phyloP scores from a whole-genome alignment of 192 early-diverging fungal species.

The Backusella morwellensis region DNA sequence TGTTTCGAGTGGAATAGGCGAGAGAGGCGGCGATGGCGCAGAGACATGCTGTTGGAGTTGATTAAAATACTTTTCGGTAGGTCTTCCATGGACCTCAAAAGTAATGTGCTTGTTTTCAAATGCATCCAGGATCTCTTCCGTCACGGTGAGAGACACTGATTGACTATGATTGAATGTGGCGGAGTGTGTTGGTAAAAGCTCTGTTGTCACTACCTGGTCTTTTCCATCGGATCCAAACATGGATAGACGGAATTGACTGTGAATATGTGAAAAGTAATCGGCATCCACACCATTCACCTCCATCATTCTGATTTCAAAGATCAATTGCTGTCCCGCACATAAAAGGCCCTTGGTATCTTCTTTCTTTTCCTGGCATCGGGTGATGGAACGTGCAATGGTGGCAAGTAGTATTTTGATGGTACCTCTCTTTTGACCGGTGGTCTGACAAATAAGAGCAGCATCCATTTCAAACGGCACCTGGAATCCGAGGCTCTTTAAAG shows the following conservation, averaged over 20 bases:
- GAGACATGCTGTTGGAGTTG: background rate
- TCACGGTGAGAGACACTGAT: conserved; percentile 43
- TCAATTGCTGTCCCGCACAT: conserved; percentile 44
- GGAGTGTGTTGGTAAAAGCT: conserved; percentile 37
- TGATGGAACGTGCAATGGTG: conserved; percentile 29
- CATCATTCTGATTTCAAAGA: conserved; percentile 65
- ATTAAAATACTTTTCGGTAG: conserved; percentile 31
- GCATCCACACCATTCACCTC: conserved; percentile 56
- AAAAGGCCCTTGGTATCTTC: conserved; percentile 21
- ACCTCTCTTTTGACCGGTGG: conserved; percentile 40
- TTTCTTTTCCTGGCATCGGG: background rate
- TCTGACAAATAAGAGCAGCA: conserved; percentile 39
- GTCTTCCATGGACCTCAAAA: conserved; percentile 52
- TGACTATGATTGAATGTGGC: conserved; percentile 55
- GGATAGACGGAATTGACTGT: conserved; percentile 65
- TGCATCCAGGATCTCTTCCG: conserved; percentile 16
- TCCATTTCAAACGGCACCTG: conserved; percentile 45
- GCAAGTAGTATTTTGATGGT: conserved; percentile 41
- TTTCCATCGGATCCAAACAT: conserved; percentile 53
- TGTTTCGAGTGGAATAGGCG: background rate
- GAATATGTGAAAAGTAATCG: conserved; percentile 59
- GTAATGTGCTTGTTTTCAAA: conserved; percentile 31
- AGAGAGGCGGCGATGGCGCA: background rate
- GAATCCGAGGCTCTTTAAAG: conserved; percentile 39
- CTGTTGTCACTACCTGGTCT: conserved; percentile 49